Conservation (phyloP, 148 eudicot species). For the Amaranthus palmeri region DNA sequence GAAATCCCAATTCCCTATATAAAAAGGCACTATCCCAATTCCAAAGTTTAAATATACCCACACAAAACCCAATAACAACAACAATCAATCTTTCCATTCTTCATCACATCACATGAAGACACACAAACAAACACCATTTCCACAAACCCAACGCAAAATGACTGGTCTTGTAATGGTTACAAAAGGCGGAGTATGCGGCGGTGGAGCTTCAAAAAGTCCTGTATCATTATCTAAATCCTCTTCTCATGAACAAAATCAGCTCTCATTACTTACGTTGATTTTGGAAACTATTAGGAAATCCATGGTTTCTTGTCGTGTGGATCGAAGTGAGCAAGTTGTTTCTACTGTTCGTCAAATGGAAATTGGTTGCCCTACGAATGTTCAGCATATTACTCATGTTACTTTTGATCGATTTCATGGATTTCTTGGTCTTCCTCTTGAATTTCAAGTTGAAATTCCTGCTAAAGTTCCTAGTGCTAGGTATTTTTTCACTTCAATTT, state of each 20-base stretch:
- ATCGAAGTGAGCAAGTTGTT: constrained; percentile 34
- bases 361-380: constrained; percentile 96
- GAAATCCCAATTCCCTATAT: constrained; percentile 2
- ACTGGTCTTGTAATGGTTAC: constrained; percentile 42
- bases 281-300: constrained; percentile 49
- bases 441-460: constrained; percentile 66
- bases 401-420: constrained; percentile 88
- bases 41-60: neutral
- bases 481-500: constrained; percentile 21
- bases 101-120: constrained; percentile 8
- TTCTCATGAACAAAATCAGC: constrained; percentile 28
- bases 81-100: neutral
- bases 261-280: constrained; percentile 38
- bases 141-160: constrained; percentile 21
- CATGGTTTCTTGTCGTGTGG: constrained; percentile 45
- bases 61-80: neutral
- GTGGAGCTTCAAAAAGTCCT: neutral
- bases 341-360: constrained; percentile 49
- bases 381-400: constrained; percentile 80
- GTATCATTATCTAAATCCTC: constrained; percentile 3
- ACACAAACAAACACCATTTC: neutral
- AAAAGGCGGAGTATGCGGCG: constrained; percentile 33
- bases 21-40: neutral
- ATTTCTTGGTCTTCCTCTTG: constrained; percentile 80
- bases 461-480: constrained; percentile 83